Percentiles rank a stretch among this genome's conserved stretches.
phyloP scores from a whole-genome alignment of 768 basidiomycete species.

The Panaeolus papilionaceus region DNA sequence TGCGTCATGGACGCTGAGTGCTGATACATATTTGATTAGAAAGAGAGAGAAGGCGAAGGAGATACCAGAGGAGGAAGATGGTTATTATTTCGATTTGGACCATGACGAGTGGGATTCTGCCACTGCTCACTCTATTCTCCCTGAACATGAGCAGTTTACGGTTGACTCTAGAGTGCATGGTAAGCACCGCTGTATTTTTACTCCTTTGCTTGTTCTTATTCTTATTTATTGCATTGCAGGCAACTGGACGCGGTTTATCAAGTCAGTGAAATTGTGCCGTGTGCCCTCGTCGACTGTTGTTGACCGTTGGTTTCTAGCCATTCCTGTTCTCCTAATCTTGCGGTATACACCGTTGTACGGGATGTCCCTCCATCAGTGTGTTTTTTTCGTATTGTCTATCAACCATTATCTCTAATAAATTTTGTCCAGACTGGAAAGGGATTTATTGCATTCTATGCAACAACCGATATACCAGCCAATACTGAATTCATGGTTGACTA shows the following conservation, averaged over 20 bases:
- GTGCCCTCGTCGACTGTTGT: too few species aligned
- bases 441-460: conserved; percentile 66
- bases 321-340: conserved; percentile 67
- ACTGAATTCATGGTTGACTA: conserved; percentile 74
- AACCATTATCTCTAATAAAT: neutral
- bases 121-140: conserved; percentile 32
- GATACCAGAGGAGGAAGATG: conserved; percentile 41
- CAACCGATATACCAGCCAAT: conserved; percentile 49
- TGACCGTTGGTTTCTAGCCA: conserved; percentile 49
- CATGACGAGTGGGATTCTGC: conserved; percentile 47
- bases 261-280: conserved; percentile 46
- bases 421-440: conserved; percentile 57
- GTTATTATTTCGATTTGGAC: conserved; percentile 71
- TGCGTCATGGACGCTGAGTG: neutral
- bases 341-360: conserved; percentile 63
- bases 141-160: conserved; percentile 45
- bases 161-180: conserved; percentile 63
- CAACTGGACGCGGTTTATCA: conserved; percentile 80
- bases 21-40: conserved; percentile 34
- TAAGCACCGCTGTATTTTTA: conserved; percentile 31
- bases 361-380: conserved; percentile 64
- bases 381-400: conserved; percentile 13
- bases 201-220: conserved; percentile 12
- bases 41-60: conserved; percentile 47
- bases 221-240: conserved; percentile 43